phyloP scores from a whole-genome alignment of 176 grass and related monocot species.

The Carex scoparia region DNA sequence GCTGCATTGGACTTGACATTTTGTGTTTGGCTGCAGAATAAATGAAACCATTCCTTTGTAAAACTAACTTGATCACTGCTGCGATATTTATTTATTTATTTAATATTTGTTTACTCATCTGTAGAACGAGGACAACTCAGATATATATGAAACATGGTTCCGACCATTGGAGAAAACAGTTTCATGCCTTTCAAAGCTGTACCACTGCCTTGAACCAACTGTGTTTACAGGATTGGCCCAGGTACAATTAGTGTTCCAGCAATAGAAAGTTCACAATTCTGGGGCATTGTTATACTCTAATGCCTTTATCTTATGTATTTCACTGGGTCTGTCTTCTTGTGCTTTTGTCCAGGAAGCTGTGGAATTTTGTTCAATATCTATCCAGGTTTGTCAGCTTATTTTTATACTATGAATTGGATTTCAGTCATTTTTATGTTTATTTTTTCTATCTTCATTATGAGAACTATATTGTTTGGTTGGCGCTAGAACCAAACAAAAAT shows the following conservation, averaged over 20 bases:
- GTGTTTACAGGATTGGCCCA: slow-evolving; percentile 98
- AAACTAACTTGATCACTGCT: background rate
- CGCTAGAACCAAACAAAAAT: background rate
- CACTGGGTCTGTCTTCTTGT: slow-evolving; percentile 18
- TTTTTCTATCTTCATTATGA: slow-evolving; percentile 17
- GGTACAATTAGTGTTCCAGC: slow-evolving; percentile 43
- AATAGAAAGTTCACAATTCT: slow-evolving; percentile 19
- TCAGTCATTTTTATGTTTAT: background rate
- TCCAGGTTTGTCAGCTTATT: slow-evolving; percentile 58
- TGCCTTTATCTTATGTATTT: slow-evolving; percentile 23
- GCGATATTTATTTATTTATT: background rate
- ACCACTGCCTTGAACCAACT: slow-evolving; percentile 79
- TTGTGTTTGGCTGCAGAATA: background rate
- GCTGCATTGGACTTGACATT: background rate
- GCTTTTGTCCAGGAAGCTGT: slow-evolving; percentile 72
- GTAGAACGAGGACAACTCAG: slow-evolving; percentile 63
- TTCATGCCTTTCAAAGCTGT: slow-evolving; percentile 92
- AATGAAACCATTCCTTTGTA: background rate
- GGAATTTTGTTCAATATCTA: slow-evolving; percentile 88
- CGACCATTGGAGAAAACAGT: slow-evolving; percentile 96
- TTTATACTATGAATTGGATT: background rate
- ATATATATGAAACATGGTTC: slow-evolving; percentile 83
- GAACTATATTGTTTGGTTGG: background rate
- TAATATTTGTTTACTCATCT: slow-evolving; percentile 27
- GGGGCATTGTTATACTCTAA: slow-evolving; percentile 8